phyloP scores from a whole-genome alignment of 2,329 filamentous ascomycete species.

The Trichoderma sp. region DNA sequence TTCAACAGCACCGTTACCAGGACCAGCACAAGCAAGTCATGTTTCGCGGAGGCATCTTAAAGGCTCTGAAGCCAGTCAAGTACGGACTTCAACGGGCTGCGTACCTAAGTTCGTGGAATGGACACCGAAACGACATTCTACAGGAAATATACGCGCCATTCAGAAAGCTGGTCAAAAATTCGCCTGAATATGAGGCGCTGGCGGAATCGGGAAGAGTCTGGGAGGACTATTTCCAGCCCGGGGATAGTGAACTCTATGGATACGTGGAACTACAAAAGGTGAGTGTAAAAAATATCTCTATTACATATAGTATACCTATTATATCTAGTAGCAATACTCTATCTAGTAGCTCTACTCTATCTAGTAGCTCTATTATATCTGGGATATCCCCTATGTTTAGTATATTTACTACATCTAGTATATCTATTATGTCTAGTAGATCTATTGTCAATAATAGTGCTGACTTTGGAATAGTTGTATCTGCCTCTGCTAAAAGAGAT shows the following conservation, averaged over 20 bases:
- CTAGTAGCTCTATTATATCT: background rate
- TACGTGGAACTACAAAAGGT: background rate
- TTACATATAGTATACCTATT: background rate
- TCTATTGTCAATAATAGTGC: too few relatives aligned
- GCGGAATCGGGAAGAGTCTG: background rate
- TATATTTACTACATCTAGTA: background rate
- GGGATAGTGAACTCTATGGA: background rate
- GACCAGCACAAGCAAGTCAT: background rate
- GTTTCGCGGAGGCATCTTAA: background rate
- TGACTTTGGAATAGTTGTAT: background rate
- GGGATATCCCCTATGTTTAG: too few relatives aligned
- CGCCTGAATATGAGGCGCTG: background rate
- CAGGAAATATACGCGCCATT: background rate
- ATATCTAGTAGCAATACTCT: too few relatives aligned
- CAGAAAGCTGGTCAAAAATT: background rate
- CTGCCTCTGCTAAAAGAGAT: background rate
- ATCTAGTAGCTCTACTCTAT: background rate
- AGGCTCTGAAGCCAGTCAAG: background rate
- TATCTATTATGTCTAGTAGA: background rate
- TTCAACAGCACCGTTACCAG: background rate
- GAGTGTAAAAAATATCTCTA: background rate
- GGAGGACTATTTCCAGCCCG: background rate
- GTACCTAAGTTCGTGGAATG: background rate
- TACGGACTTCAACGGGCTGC: background rate
- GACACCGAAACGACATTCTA: background rate